Conservation (phyloP, 192 early-diverging fungal species). For the Diversispora epigaea region DNA sequence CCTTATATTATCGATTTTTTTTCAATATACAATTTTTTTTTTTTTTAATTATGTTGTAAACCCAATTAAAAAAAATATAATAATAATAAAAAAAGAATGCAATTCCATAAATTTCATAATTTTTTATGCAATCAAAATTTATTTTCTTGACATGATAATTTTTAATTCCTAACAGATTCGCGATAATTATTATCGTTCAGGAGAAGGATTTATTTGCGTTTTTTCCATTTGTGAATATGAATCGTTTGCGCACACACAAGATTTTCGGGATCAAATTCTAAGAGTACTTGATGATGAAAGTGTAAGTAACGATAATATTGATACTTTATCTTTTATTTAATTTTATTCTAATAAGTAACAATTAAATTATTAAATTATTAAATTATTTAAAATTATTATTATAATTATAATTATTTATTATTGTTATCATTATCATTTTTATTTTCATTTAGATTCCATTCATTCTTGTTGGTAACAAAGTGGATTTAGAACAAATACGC, state of each 20-base stretch:
- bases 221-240: conserved; percentile 82
- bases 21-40: no score
- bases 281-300: conserved; percentile 80
- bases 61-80: no score
- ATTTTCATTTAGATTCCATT: conserved; percentile 59
- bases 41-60: no score
- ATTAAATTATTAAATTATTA: no score
- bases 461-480: conserved; percentile 81
- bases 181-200: conserved; percentile 82
- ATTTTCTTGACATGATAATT: neutral
- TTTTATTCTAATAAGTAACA: neutral
- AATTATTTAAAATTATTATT: neutral
- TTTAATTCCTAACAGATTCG: conserved; percentile 53
- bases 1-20: conserved; percentile 6
- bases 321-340: neutral
- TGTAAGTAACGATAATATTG: conserved; percentile 37
- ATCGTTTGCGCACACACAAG: conserved; percentile 76
- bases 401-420: neutral
- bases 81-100: no score
- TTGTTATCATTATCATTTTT: neutral
- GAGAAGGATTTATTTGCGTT: conserved; percentile 84
- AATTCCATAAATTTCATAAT: no score
- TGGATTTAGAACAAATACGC: conserved; percentile 58
- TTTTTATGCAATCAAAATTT: neutral
- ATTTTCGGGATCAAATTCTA: conserved; percentile 85